Evolutionary conservation across 805 yeast genomes (phyloP), one percentile per base, ranked within the genome.

Genomic region (Zygosaccharomyces pseudorouxii): DNA sequence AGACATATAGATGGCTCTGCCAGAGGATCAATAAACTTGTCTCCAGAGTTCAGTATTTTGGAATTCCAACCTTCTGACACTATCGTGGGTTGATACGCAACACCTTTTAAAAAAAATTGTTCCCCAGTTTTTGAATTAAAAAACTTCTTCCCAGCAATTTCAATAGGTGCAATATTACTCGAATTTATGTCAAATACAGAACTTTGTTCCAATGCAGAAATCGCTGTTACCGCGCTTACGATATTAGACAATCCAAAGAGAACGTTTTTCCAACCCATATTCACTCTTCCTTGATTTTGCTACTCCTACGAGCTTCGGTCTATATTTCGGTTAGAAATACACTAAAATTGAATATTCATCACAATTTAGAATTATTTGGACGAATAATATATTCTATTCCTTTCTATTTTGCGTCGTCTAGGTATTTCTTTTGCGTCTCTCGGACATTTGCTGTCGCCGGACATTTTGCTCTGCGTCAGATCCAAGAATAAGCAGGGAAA

Each of bases 71-170:
- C 77, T 11, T 81, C 74, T 11, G 57, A 44, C 16, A 58, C 55
- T 38, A 63, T 54, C 56, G 82, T 78, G 38, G 84, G 81, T 70
- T 89, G 97, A 69, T 89, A 89, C 0, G 96, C 95, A 45, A 89
- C 78, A 56, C 97, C 97, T 61, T 81, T 83, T 61, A 90, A 78
- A 69, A 82, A 90, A 70, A 90, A 90, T 70, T 88, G 95, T 38
- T 85, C 77, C 9, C 89, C 92, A 55, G 82, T 79, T 55, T 73
- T 74, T 16, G 82, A 70, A 68, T 80, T 78, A 68, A 84, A 89
- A 69, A 92, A 89, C 68, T 86, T 84, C 73, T 78, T 84, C 5
- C 92, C 93, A 23, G 72, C 69, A 19, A 84, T 75, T 50, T 80
- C 84, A 50, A 88, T 78, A 8, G 79, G 29, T 3, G 69, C 56